These are phyloP conservation scores for Exobasidium cylindrosporum DNA, from an alignment of 1,284 basidiomycete genomes.

Conservation along the genomic window DNA sequence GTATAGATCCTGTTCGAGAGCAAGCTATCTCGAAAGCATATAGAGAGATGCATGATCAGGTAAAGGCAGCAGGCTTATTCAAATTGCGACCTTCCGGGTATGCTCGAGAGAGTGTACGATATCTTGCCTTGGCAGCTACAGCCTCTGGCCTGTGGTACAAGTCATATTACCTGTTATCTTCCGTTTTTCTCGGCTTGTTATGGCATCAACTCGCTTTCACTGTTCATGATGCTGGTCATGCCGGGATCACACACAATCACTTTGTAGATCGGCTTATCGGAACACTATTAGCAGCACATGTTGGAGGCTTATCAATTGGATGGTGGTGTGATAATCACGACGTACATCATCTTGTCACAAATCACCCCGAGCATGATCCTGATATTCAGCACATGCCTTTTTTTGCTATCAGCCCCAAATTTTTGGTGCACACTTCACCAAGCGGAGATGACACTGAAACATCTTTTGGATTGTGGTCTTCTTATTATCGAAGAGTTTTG, in stretches of 20 bases:
- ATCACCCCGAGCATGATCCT: slow-evolving; percentile 87
- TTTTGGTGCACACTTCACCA: slow-evolving; percentile 61
- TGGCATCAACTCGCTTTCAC: slow-evolving; percentile 95
- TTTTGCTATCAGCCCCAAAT: slow-evolving; percentile 85
- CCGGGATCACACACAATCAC: slow-evolving; percentile 87
- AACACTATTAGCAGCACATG: slow-evolving; percentile 77
- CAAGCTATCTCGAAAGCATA: slow-evolving; percentile 74
- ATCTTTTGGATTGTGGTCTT: slow-evolving; percentile 68
- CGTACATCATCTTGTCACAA: slow-evolving; percentile 93
- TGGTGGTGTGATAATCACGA: slow-evolving; percentile 99
- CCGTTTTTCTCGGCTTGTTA: slow-evolving; percentile 76
- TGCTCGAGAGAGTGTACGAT: slow-evolving; percentile 79
- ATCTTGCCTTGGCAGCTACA: slow-evolving; percentile 64
- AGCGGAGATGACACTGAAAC: neutral
- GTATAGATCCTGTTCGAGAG: slow-evolving; percentile 64
- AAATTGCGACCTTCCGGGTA: slow-evolving; percentile 82
- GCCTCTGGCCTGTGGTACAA: slow-evolving; percentile 66
- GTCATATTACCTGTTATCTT: slow-evolving; percentile 54
- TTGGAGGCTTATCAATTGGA: slow-evolving; percentile 87
- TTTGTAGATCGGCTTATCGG: slow-evolving; percentile 73
- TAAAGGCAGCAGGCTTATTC: slow-evolving; percentile 80
- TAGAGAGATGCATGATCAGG: slow-evolving; percentile 71
- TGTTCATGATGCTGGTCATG: slow-evolving; percentile 92
- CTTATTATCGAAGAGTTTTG: slow-evolving; percentile 89
- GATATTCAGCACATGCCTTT: slow-evolving; percentile 96